Evolutionary conservation across 345 rosid species (phyloP).

Genomic region (Brassica carinata): DNA sequence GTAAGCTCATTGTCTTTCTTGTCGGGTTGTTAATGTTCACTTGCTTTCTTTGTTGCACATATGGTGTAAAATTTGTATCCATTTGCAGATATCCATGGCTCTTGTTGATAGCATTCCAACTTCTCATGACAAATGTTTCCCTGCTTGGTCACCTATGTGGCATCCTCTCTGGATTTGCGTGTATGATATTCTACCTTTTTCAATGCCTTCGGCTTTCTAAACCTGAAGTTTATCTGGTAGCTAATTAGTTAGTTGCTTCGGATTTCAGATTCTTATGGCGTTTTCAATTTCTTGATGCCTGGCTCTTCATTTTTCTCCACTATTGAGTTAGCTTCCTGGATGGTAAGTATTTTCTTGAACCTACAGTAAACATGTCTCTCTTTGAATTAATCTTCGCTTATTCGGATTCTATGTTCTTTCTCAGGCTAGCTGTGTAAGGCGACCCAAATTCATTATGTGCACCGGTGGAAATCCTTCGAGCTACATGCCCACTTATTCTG

Average conservation of each 20-base stretch:
- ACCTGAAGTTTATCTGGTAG: conserved; percentile 11
- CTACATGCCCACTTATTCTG: conserved; percentile 68
- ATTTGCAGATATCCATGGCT: conserved; percentile 84
- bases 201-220: background rate
- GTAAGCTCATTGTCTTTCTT: conserved; percentile 48
- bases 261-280: conserved; percentile 75
- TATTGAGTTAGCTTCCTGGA: conserved; percentile 80
- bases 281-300: conserved; percentile 81
- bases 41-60: conserved; percentile 8
- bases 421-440: conserved; percentile 79
- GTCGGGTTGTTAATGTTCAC: background rate
- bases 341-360: conserved; percentile 57
- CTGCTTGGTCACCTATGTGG: conserved; percentile 96
- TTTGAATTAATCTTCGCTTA: background rate
- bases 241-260: conserved; percentile 20
- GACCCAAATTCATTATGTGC: conserved; percentile 88
- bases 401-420: conserved; percentile 13
- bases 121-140: conserved; percentile 91
- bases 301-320: conserved; percentile 78
- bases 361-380: conserved; percentile 4
- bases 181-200: conserved; percentile 47
- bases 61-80: conserved; percentile 19
- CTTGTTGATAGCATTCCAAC: conserved; percentile 73
- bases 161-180: conserved; percentile 94
- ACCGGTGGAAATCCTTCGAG: conserved; percentile 77